A percentile compares a stretch with the other conserved stretches of the same genome.
Conservation (phyloP, 306 rosid genomes). For the Medicago lupulina region DNA sequence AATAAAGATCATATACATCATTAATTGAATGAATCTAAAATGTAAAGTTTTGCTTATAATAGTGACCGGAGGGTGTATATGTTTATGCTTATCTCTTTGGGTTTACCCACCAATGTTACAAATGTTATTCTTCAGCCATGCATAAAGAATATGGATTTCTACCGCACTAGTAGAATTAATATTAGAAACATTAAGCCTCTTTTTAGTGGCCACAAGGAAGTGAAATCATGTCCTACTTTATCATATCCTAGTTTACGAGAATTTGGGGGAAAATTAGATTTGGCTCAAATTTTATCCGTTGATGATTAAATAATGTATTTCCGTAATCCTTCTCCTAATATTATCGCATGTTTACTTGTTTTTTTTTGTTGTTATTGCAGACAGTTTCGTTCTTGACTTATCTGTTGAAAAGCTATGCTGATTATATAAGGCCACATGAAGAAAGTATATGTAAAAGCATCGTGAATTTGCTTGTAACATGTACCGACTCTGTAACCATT, state of each 20-base stretch:
- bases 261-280: too few species aligned
- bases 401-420: constrained; percentile 92
- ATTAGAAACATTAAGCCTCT: constrained; percentile 33
- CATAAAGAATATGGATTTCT: constrained; percentile 9
- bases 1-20: too few species aligned
- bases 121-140: constrained; percentile 27
- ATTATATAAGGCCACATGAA: constrained; percentile 96
- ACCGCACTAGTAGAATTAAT: constrained; percentile 11
- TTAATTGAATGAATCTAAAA: too few species aligned
- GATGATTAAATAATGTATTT: constrained; percentile 8
- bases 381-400: constrained; percentile 96
- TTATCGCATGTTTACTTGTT: constrained; percentile 37
- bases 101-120: constrained; percentile 8
- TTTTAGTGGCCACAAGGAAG: background rate
- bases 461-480: constrained; percentile 96
- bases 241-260: background rate
- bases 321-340: constrained; percentile 33
- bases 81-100: constrained; percentile 18
- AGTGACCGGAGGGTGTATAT: too few species aligned
- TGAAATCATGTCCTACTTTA: constrained; percentile 35
- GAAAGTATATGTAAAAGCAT: constrained; percentile 99
- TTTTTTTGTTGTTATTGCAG: constrained; percentile 59
- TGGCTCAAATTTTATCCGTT: constrained; percentile 1
- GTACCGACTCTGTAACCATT: constrained; percentile 97
- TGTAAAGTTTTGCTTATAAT: too few species aligned